Base-by-base conservation (phyloP, 805 yeast genomes). In the Maudiozyma saulgeensis region DNA sequence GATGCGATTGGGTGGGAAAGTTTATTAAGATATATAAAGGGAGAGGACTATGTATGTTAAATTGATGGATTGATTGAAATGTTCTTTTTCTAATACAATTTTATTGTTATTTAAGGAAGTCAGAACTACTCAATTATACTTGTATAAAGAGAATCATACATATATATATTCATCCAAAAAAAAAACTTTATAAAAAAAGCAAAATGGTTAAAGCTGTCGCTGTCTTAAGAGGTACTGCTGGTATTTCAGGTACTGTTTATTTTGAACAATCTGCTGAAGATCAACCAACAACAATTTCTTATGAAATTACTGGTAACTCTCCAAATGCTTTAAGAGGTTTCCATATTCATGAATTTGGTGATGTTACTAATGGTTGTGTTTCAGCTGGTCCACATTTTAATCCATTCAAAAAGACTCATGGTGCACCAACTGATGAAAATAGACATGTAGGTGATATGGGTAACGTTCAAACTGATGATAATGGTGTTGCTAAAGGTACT, bases 311-410 rank as follows among this genome's bases (percentile, higher is more conserved):
- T 51, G 99, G 99, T 69, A 87, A 89, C 72, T 82, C 80, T 57
- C 75, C 97, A 53, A 84, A 87, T 64, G 91, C 96, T 46, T 74
- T 78, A 68, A 83, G 96, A 73, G 99, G 99, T 48, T 91, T 93
- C 96, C 99, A 93, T 79, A 75, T 93, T 67, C 99, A 93, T 74
- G 84, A 87, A 68, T 93, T 93, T 65, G 99, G 99, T 75, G 99
- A 93, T 77, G 88, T 65, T 53, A 61, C 99, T 73, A 93, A 93
- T 70, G 99, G 99, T 58, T 93, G 99, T 76, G 91, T 96, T 53
- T 87, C 96, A 58, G 96, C 97, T 49, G 97, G 97, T 66, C 96
- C 96, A 52, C 97, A 90, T 75, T 89, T 88, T 80, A 84, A 90
- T 79, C 96, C 96, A 59, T 84, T 84, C 68, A 77, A 79, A 54